phyloP scores from a whole-genome alignment of 495 filamentous ascomycete genomes.

The Xylaria sp. region DNA sequence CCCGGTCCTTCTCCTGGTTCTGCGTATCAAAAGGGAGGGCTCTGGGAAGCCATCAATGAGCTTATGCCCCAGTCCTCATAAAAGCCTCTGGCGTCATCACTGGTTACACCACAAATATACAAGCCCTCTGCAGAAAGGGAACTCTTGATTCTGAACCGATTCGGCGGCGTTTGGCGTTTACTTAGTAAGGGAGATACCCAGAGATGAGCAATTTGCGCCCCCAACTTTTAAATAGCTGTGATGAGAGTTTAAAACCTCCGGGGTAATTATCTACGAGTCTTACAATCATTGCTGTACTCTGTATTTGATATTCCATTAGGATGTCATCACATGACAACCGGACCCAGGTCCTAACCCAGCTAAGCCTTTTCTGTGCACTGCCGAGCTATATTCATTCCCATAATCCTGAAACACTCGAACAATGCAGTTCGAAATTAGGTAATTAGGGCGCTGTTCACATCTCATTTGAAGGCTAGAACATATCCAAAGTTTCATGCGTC shows the following conservation, averaged over 20 bases:
- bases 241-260: background rate
- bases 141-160: background rate
- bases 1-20: constrained; percentile 33
- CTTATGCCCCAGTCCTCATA: constrained; percentile 29
- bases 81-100: background rate
- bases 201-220: no score
- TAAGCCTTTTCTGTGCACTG: background rate
- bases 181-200: constrained; percentile 3
- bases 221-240: background rate
- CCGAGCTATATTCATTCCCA: background rate
- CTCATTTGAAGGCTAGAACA: background rate
- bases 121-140: background rate
- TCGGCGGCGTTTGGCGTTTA: constrained; percentile 3
- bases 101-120: background rate
- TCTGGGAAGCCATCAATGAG: constrained; percentile 36
- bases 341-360: background rate
- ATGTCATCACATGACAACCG: background rate
- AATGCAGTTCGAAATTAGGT: constrained; percentile 2
- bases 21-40: constrained; percentile 34
- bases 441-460: background rate
- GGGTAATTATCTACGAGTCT: background rate
- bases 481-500: constrained; percentile 12
- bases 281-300: constrained; percentile 6
- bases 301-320: background rate
- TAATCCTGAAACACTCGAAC: background rate